phyloP scores from a whole-genome alignment of 2,329 filamentous ascomycete genomes.

The Pseudofabraea citricarpa region DNA sequence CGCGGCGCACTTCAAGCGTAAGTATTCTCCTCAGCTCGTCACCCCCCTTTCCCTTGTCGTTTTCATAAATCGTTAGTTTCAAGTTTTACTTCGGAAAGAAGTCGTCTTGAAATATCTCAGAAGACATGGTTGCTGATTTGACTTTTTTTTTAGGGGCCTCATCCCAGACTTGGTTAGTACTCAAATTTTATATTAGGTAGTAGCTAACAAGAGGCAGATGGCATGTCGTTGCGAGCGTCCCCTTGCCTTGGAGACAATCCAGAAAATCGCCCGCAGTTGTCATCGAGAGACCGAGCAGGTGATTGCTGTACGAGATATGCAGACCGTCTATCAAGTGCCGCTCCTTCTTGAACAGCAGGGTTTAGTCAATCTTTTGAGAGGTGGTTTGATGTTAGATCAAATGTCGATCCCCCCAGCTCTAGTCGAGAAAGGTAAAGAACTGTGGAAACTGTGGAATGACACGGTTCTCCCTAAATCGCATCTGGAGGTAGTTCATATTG shows the following conservation, averaged over 20 bases:
- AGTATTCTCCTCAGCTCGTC: constrained; percentile 4
- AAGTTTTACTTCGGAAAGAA: constrained; percentile 1
- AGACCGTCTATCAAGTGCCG: constrained; percentile 71
- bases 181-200: background rate
- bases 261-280: constrained; percentile 86
- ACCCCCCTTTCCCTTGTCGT: background rate
- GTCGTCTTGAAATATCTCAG: constrained; percentile 1
- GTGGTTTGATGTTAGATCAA: constrained; percentile 59
- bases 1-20: constrained; percentile 58
- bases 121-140: constrained; percentile 1
- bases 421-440: constrained; percentile 57
- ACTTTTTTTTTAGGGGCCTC: constrained; percentile 1
- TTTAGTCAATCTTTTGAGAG: constrained; percentile 62
- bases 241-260: constrained; percentile 67
- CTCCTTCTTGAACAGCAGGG: constrained; percentile 83
- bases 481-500: constrained; percentile 71
- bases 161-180: constrained; percentile 35
- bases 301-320: constrained; percentile 54
- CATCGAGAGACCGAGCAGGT: constrained; percentile 84
- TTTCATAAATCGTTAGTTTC: background rate
- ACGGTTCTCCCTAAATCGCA: constrained; percentile 48
- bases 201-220: constrained; percentile 50
- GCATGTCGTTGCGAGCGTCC: constrained; percentile 84
- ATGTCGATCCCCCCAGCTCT: constrained; percentile 48
- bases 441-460: constrained; percentile 75